phyloP scores from a whole-genome alignment of 2,329 filamentous ascomycete species.

The Botrytis deweyae region DNA sequence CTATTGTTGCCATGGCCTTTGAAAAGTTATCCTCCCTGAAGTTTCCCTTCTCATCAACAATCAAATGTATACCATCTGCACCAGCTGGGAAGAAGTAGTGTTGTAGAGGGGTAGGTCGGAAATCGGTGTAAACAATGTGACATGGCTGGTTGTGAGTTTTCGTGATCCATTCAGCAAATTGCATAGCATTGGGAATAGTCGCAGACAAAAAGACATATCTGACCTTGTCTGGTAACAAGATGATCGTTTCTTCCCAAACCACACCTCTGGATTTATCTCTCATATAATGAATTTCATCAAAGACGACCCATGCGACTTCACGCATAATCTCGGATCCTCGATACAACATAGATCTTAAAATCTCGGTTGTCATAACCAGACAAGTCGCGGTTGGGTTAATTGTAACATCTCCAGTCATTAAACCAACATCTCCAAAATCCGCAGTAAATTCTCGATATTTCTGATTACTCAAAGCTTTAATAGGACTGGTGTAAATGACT shows the following conservation, averaged over 20 bases:
- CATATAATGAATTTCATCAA: conserved; percentile 99
- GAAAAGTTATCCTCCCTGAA: conserved; percentile 98
- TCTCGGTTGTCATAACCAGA: conserved; percentile 98
- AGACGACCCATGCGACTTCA: conserved; percentile 97
- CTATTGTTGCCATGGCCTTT: conserved; percentile 87
- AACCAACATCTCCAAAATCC: conserved; percentile 92
- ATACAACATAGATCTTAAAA: conserved; percentile 98
- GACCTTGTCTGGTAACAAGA: conserved; percentile 95
- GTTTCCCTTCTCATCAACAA: conserved; percentile 94
- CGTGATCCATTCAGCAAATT: conserved; percentile 98
- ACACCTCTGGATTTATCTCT: conserved; percentile 92
- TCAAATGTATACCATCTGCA: conserved; percentile 86
- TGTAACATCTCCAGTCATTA: conserved; percentile 99
- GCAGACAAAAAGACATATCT: conserved; percentile 97
- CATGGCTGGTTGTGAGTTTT: conserved; percentile 98
- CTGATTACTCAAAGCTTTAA: conserved; percentile 98
- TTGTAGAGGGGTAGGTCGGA: conserved; percentile 91
- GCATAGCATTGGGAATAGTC: conserved; percentile 97
- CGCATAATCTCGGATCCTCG: conserved; percentile 99
- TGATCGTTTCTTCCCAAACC: conserved; percentile 99
- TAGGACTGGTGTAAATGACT: conserved; percentile 98
- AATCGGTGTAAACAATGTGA: conserved; percentile 98
- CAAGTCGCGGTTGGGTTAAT: conserved; percentile 99
- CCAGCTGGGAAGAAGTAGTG: conserved; percentile 97
- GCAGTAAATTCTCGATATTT: conserved; percentile 96